Conservation (phyloP, 176 grass and related monocot species). For the Saccharum spontaneum region DNA sequence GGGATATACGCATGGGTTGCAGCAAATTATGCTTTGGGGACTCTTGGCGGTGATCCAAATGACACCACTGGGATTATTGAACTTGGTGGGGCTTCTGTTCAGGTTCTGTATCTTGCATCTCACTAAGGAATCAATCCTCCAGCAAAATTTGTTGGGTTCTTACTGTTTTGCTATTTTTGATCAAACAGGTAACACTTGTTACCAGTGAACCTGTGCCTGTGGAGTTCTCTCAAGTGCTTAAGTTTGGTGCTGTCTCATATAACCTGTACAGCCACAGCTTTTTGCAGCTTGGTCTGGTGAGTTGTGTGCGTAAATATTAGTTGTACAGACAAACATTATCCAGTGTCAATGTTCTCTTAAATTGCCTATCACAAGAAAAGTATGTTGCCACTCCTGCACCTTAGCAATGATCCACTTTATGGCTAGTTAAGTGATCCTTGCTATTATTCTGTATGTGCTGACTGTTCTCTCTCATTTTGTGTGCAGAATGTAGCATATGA, state of each 20-base stretch:
- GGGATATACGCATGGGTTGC: conserved; percentile 91
- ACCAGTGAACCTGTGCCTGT: conserved; percentile 54
- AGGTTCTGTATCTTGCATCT: conserved; percentile 53
- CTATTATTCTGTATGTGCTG: conserved; percentile 15
- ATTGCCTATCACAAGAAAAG: not conserved
- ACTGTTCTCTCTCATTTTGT: conserved; percentile 27
- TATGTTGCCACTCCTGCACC: not conserved
- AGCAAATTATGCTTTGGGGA: conserved; percentile 79
- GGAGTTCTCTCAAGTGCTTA: conserved; percentile 63
- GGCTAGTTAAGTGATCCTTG: not conserved
- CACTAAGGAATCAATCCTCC: not conserved
- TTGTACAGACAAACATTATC: not conserved
- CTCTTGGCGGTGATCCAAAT: conserved; percentile 51
- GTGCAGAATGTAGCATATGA: conserved; percentile 92
- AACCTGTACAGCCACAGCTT: conserved; percentile 88
- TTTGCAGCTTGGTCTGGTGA: conserved; percentile 91
- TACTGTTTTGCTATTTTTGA: conserved; percentile 4
- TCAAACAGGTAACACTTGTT: conserved; percentile 70
- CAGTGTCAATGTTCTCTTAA: not conserved
- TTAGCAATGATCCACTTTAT: conserved; percentile 6
- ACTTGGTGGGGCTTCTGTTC: conserved; percentile 86
- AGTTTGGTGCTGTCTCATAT: conserved; percentile 66
- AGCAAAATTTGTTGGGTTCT: not conserved
- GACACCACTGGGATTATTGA: conserved; percentile 84
- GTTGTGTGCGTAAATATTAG: conserved; percentile 19